phyloP scores from a whole-genome alignment of 352 stramenopile species.

The Labyrinthula sp. region DNA sequence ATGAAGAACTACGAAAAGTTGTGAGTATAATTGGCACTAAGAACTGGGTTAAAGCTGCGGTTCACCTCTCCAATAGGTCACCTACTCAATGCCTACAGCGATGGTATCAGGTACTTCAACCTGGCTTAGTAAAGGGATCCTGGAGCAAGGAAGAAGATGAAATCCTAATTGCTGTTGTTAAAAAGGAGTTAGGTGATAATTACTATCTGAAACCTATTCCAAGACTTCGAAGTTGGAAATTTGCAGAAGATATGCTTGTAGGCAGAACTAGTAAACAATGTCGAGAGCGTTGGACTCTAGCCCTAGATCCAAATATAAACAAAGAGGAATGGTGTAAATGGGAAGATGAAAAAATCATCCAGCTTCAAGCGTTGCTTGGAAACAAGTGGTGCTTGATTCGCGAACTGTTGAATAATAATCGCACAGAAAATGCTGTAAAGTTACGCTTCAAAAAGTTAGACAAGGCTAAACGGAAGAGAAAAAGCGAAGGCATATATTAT shows the following conservation, averaged over 20 bases:
- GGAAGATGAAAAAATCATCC: constrained; percentile 16
- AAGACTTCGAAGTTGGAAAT: no score
- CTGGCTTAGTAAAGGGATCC: constrained; percentile 57
- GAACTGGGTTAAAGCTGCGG: constrained; percentile 64
- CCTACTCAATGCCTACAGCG: constrained; percentile 61
- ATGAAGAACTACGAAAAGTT: constrained; percentile 51
- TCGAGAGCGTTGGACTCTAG: constrained; percentile 43
- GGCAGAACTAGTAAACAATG: constrained; percentile 64
- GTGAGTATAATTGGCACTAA: constrained; percentile 56
- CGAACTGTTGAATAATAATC: constrained; percentile 2
- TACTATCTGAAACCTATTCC: constrained; percentile 51
- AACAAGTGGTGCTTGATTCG: constrained; percentile 23
- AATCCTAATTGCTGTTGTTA: constrained; percentile 51
- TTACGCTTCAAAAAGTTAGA: no score
- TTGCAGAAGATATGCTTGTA: constrained; percentile 49
- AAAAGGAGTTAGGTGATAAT: constrained; percentile 46
- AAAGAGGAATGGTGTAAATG: constrained; percentile 1
- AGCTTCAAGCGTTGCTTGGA: constrained; percentile 7
- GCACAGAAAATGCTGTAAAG: no score
- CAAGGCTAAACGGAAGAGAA: no score
- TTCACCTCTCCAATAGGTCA: constrained; percentile 52
- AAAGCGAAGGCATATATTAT: no score
- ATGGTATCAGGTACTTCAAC: constrained; percentile 65
- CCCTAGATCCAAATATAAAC: constrained; percentile 23
- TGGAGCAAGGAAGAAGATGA: constrained; percentile 66